Evolutionary conservation across 768 basidiomycete species (phyloP), one percentile per base, ranked within the genome.

Genomic region (Tricholomella constricta): DNA sequence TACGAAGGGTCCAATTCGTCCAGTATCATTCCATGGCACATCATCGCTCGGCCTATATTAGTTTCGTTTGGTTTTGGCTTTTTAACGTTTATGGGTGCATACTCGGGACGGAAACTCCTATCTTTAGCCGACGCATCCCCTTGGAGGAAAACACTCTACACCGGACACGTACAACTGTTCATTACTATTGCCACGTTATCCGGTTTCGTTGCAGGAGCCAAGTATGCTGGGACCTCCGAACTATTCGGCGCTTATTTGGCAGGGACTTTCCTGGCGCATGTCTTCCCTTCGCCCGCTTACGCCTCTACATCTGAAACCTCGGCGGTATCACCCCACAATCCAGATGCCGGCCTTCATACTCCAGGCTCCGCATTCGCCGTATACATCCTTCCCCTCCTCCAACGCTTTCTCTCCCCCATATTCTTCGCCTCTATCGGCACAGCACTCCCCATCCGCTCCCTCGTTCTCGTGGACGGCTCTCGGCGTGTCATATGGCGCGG

Each of bases 391-490:
- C 75, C 76, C 14, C 37, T 78, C 15, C 68, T 78, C 45, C 58
- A 69, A 38, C 63, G 64, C 38, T 57, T 88, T 31, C 69, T 88
- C 22, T 74, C 77, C 0, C 86, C 88, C 1, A 63, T 88, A 2
- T 88, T 88, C 72, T 88, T 88, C 55, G 82, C 78, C 6, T 83
- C 82, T 32, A 84, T 88, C 40, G 86, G 85, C 1, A 74, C 70
- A 43, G 73, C 81, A 0, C 76, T 86, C 43, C 84, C 84, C 1
- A 68, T 78, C 41, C 65, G 72, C 7, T 65, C 72, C 11, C 62
- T 78, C 17, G 69, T 73, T 37, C 63, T 67, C 4, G 78, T 82
- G 34, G 62, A 78, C 73, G 25, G 62, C 2, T 66, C 68, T 7
- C 64, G 65, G 45, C 54, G 67, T 54, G 66, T 67, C 64, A 71